Base-by-base conservation (phyloP, 192 early-diverging fungal genomes). In the Spinellus fusiger region DNA sequence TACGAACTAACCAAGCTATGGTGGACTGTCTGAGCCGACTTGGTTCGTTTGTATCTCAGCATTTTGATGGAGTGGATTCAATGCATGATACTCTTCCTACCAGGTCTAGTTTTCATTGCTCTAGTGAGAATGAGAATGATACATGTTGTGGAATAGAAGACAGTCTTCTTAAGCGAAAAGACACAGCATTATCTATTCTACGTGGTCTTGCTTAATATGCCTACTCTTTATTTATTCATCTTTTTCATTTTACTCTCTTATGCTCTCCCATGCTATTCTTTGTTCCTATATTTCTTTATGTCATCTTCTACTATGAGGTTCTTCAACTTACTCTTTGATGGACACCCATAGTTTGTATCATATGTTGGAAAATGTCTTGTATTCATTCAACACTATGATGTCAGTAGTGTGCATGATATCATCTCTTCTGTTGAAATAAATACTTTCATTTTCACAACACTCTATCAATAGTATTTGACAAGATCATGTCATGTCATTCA, bases 21-120 rank as follows among this genome's bases (percentile, higher is more conserved):
- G 44, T 70, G 22, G 44, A 58, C n/a, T 34, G 68, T 15, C 50
- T 70, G 9, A 38, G 28, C 27, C 56, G 62, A 20, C n/a, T 70
- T 7, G 33, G 62, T 47, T 38, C 49, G 4, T 56, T 56, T 51
- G 60, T 55, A 9, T 38, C 51, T 3, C 35, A 53, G 9, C 28
- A 54, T 25, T 28, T 48, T 6, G 37, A 56, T 29, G 65, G 61
- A 23, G 18, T 54, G 26, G 48, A 49, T 47, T 51, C 22, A 1
- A 29, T 29, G 2, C 26, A 5, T 22, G 49, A 51, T 23, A 23
- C 12, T 51, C 16, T 25, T 16, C 12, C 49, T 25, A 51, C 5
- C 4, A 51, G 12, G 20, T 5, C 27, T n/a, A n/a, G n/a, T n/a
- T n/a, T n/a, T n/a, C n/a, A n/a, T n/a, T n/a, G n/a, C n/a, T 23